These are phyloP conservation scores for Apophysomyces elegans DNA, from an alignment of 371 early-diverging fungal genomes.

Conservation along the genomic window DNA sequence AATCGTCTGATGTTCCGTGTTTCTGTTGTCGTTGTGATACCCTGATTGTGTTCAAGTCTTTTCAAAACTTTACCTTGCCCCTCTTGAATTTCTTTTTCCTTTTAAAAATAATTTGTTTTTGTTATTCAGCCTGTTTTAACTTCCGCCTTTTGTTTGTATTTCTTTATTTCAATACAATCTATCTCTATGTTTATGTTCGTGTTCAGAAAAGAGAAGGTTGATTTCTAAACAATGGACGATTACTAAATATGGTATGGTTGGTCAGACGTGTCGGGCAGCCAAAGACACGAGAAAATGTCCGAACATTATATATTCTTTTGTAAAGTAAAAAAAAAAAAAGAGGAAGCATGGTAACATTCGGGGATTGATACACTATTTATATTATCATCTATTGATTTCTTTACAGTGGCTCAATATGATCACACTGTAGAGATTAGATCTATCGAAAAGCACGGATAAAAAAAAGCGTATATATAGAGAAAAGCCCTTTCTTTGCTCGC, in stretches of 20 bases:
- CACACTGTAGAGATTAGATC: neutral
- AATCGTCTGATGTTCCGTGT: neutral
- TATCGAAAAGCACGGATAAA: neutral
- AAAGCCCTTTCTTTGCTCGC: neutral
- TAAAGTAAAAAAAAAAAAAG: slow-evolving; percentile 3
- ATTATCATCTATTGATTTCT: neutral
- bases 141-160: slow-evolving; percentile 4
- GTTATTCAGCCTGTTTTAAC: neutral
- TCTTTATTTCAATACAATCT: neutral
- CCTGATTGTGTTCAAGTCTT: slow-evolving; percentile 2
- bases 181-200: neutral
- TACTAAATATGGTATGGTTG: slow-evolving; percentile 1
- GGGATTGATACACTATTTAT: neutral
- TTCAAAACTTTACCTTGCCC: too few relatives aligned
- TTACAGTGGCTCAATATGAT: neutral
- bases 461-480: neutral
- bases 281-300: slow-evolving; percentile 5
- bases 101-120: neutral
- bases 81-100: too few relatives aligned
- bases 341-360: too few relatives aligned
- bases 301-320: neutral
- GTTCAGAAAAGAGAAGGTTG: too few relatives aligned
- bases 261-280: neutral
- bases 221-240: neutral
- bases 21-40: slow-evolving; percentile 2